Evolutionary conservation across 1,284 basidiomycete genomes (phyloP).

Genomic region (Sporisorium exsertum): DNA sequence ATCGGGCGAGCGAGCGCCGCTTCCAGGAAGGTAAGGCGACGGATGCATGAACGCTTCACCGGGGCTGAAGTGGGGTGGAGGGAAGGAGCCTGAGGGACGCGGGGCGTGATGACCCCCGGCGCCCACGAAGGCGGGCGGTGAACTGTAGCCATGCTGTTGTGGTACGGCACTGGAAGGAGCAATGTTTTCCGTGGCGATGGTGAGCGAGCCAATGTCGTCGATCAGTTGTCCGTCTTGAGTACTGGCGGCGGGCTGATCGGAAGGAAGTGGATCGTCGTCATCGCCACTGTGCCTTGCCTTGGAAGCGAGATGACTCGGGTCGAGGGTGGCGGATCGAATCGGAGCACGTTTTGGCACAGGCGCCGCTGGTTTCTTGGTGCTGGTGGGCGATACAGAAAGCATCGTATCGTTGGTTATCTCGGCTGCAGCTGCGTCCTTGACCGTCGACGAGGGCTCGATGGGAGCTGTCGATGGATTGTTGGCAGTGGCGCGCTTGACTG

Average conservation of each 20-base stretch:
- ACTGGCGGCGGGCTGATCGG: constrained; percentile 15
- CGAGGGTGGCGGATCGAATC: constrained; percentile 41
- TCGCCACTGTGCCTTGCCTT: constrained; percentile 21
- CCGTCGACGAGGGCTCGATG: constrained; percentile 1
- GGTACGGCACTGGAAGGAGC: constrained; percentile 1
- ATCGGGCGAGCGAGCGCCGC: constrained; percentile 45
- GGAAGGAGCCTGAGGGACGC: constrained; percentile 37
- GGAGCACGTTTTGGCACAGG: constrained; percentile 41
- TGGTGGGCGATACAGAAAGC: constrained; percentile 9
- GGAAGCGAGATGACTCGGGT: constrained; percentile 33
- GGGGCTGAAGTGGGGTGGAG: constrained; percentile 36
- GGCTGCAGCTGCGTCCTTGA: constrained; percentile 7
- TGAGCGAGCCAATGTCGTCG: constrained; percentile 22
- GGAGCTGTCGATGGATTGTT: constrained; percentile 1
- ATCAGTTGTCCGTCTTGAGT: constrained; percentile 22
- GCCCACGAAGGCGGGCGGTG: constrained; percentile 24
- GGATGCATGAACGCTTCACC: constrained; percentile 42
- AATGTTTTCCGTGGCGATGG: constrained; percentile 21
- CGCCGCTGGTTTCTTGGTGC: constrained; percentile 21
- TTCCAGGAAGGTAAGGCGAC: constrained; percentile 31
- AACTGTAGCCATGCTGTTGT: constrained; percentile 20
- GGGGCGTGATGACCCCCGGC: constrained; percentile 20
- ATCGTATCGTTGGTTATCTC: neutral
- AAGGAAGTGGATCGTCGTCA: constrained; percentile 6
- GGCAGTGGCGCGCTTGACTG: constrained; percentile 22